A percentile compares a stretch with the other conserved stretches of the same genome.
These are phyloP conservation scores for Paragyromitra xinjiangensis DNA, from an alignment of 495 filamentous ascomycete species.

Conservation along the genomic window DNA sequence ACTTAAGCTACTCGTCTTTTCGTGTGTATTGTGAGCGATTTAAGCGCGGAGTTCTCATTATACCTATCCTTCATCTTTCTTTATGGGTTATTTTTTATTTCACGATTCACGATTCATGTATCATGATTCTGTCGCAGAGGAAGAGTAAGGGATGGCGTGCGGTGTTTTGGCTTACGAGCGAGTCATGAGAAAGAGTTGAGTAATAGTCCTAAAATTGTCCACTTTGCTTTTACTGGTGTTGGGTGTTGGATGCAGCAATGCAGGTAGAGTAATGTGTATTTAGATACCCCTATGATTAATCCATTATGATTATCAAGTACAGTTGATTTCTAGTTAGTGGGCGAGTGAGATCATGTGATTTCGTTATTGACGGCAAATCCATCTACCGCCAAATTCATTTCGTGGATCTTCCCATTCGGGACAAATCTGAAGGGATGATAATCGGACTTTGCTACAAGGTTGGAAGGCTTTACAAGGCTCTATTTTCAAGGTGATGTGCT, in stretches of 20 bases:
- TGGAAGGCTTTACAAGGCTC: neutral
- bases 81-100: constrained; percentile 11
- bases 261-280: constrained; percentile 18
- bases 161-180: neutral
- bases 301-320: neutral
- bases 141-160: neutral
- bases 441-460: neutral
- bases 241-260: constrained; percentile 17
- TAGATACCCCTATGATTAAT: constrained; percentile 24
- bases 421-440: neutral
- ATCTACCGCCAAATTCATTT: neutral
- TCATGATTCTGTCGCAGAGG: neutral
- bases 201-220: constrained; percentile 15
- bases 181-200: neutral
- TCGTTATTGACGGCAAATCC: neutral
- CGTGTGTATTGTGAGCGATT: constrained; percentile 9
- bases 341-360: too few relatives aligned
- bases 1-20: neutral
- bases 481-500: neutral
- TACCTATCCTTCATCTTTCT: neutral
- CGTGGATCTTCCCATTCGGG: neutral
- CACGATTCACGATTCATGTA: constrained; percentile 27
- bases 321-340: neutral
- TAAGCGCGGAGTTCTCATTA: constrained; percentile 43
- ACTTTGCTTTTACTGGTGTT: constrained; percentile 27